A percentile compares a stretch with the other conserved stretches of the same genome.
Evolutionary conservation across 1,284 basidiomycete species (phyloP).

Genomic region (Mycena citricolor): DNA sequence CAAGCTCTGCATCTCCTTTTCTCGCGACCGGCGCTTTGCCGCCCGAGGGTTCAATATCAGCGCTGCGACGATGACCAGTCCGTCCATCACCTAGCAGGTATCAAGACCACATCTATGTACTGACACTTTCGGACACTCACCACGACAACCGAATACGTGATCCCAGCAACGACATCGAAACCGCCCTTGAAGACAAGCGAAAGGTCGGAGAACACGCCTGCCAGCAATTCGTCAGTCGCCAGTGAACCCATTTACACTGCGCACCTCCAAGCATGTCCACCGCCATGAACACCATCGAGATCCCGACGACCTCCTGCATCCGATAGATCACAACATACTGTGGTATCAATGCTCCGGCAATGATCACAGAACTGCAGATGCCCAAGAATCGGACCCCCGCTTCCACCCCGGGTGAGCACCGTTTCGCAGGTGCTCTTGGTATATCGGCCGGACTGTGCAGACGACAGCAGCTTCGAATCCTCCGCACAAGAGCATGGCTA

Average conservation of each 20-base stretch:
- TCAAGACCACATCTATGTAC: background rate
- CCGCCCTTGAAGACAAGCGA: conserved; percentile 67
- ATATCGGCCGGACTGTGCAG: conserved; percentile 44
- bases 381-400: conserved; percentile 67
- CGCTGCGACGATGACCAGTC: conserved; percentile 56
- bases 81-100: conserved; percentile 55
- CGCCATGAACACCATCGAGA: conserved; percentile 69
- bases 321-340: conserved; percentile 73
- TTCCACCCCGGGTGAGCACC: conserved; percentile 40
- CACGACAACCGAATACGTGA: conserved; percentile 60
- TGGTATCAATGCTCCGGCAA: conserved; percentile 61
- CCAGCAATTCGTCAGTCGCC: background rate
- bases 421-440: conserved; percentile 11
- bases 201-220: conserved; percentile 67
- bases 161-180: conserved; percentile 66
- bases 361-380: conserved; percentile 58
- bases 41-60: conserved; percentile 58
- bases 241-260: background rate
- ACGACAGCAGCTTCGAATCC: conserved; percentile 63
- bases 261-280: conserved; percentile 68
- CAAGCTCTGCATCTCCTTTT: too few species aligned
- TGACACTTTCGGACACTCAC: conserved; percentile 34
- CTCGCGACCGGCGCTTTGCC: conserved; percentile 4
- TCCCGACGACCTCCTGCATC: conserved; percentile 68
- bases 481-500: conserved; percentile 31